These are phyloP conservation scores for Aspergillus alliaceus DNA, from an alignment of 2,329 filamentous ascomycete genomes.

Conservation along the genomic window DNA sequence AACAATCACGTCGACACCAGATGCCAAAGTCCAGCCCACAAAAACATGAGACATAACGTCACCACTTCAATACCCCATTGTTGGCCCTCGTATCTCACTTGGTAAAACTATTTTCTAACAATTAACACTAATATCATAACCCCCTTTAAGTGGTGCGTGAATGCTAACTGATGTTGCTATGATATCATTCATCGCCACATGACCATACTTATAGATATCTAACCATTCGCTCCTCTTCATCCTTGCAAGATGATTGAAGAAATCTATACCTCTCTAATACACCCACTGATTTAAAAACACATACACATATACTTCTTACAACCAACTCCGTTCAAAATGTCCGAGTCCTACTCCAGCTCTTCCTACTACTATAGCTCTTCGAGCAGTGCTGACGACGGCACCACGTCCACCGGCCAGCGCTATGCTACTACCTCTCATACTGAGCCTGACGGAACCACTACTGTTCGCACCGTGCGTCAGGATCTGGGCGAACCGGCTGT, in stretches of 20 bases:
- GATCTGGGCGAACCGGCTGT: slow-evolving; percentile 34
- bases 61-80: too few relatives aligned
- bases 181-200: not conserved
- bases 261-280: too few relatives aligned
- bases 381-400: slow-evolving; percentile 24
- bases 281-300: too few relatives aligned
- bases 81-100: too few relatives aligned
- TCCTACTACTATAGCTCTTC: slow-evolving; percentile 34
- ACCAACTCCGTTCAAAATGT: slow-evolving; percentile 13
- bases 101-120: too few relatives aligned
- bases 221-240: not conserved
- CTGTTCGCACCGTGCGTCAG: slow-evolving; percentile 35
- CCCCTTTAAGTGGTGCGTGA: not conserved
- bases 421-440: slow-evolving; percentile 34
- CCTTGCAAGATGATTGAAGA: not conserved
- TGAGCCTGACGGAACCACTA: slow-evolving; percentile 31
- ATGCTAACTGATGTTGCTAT: not conserved
- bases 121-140: not conserved
- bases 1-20: not conserved
- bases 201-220: not conserved
- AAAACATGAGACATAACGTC: not conserved
- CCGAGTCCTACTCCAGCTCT: slow-evolving; percentile 28
- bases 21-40: not conserved
- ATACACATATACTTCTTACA: too few relatives aligned
- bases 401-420: slow-evolving; percentile 30